Percentiles rank a stretch among this genome's conserved stretches.
Conservation (phyloP, 176 grass and related monocot species). For the Poa pratensis region DNA sequence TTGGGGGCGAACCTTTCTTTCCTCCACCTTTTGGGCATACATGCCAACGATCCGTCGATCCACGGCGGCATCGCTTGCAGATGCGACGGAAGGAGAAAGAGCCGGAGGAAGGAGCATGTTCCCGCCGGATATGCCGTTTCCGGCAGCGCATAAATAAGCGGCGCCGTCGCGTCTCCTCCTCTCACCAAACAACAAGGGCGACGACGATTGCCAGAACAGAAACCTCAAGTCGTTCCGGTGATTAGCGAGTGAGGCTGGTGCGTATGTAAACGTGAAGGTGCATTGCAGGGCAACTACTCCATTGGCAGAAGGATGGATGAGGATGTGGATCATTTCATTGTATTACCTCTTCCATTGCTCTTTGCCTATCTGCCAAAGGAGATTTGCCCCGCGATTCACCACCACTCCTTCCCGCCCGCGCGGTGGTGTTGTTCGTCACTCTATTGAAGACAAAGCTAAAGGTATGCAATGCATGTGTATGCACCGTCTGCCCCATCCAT, state of each 20-base stretch:
- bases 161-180: not conserved
- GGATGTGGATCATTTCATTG: not conserved
- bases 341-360: not conserved
- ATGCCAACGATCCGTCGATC: not conserved
- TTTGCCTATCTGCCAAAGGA: slow-evolving; percentile 45
- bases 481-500: too few relatives aligned
- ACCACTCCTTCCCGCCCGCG: not conserved
- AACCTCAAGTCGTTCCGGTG: not conserved
- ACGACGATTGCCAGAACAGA: not conserved
- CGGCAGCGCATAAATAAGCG: slow-evolving; percentile 25
- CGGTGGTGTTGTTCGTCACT: not conserved
- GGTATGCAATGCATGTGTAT: not conserved
- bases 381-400: slow-evolving; percentile 44
- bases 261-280: slow-evolving; percentile 7
- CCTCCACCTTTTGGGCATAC: not conserved
- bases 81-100: not conserved
- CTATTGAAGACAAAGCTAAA: not conserved
- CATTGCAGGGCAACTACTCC: slow-evolving; percentile 57
- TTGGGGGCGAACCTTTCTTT: not conserved
- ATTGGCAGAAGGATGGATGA: slow-evolving; percentile 41
- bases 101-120: slow-evolving; percentile 21
- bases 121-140: slow-evolving; percentile 38
- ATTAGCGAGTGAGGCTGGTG: not conserved
- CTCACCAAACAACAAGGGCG: not conserved
- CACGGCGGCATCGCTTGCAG: not conserved